Evolutionary conservation across 2,329 filamentous ascomycete species (phyloP).

Genomic region (Pseudogymnoascus sp.): DNA sequence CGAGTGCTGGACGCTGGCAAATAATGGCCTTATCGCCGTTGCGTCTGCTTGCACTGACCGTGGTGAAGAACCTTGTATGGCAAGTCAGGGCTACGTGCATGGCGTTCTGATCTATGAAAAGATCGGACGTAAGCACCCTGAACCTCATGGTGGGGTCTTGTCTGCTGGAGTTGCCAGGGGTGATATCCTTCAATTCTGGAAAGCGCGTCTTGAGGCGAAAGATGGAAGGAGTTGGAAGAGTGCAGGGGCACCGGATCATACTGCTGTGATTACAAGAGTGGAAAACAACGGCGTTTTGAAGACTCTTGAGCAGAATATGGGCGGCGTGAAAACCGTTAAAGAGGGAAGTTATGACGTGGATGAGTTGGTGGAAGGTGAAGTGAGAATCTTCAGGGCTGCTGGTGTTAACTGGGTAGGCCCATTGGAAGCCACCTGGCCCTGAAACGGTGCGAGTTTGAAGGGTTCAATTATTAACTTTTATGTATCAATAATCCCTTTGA

Average conservation of each 20-base stretch:
- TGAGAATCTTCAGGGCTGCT: conserved; percentile 29
- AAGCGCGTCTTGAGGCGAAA: conserved; percentile 24
- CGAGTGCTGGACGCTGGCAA: conserved; percentile 34
- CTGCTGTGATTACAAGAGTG: conserved; percentile 28
- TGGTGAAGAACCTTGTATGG: conserved; percentile 27
- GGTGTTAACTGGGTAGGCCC: conserved; percentile 25
- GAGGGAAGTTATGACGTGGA: conserved; percentile 25
- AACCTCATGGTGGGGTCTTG: conserved; percentile 20
- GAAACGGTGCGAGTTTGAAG: background rate
- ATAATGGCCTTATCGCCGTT: conserved; percentile 26
- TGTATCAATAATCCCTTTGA: background rate
- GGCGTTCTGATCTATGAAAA: conserved; percentile 29
- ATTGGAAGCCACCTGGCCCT: conserved; percentile 24
- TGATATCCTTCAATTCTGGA: conserved; percentile 32
- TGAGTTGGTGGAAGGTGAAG: conserved; percentile 27
- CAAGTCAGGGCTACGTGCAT: conserved; percentile 28
- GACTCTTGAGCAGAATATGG: conserved; percentile 31
- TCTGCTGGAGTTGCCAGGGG: conserved; percentile 27
- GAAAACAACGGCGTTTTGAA: conserved; percentile 23
- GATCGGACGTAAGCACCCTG: conserved; percentile 20
- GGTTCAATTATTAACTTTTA: background rate
- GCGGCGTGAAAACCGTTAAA: conserved; percentile 27
- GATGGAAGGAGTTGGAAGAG: conserved; percentile 22
- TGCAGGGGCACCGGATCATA: conserved; percentile 31
- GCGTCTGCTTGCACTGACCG: conserved; percentile 18